Base-by-base conservation (phyloP, 1,139 yeast species). In the Taphrina flavorubra region DNA sequence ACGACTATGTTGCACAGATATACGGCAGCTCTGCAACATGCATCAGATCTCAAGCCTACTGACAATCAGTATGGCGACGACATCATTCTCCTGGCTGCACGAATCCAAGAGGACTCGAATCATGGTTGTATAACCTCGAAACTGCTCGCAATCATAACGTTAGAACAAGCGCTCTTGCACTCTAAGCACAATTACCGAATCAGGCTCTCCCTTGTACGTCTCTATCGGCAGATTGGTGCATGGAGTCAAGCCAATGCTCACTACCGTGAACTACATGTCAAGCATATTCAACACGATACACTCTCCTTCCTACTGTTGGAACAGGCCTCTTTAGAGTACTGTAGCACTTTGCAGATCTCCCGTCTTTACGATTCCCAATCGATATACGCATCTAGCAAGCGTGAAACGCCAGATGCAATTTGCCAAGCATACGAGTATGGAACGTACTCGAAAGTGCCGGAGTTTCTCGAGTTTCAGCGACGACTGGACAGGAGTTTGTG, bases 221-320 rank as follows among this genome's bases (percentile, higher is more conserved):
- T 91, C 3, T 89, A 90, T 76, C 80, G 85, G 16, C 78, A 83
- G 49, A 75, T 91, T 11, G 91, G 92, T 59, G 81, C 86, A 11
- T 81, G 81, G 47, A 77, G 83, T 1, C 77, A 80, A 60, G 87
- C 94, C 2, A 74, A 79, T 16, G 79, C 79, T 11, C 85, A 86
- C 68, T 87, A 83, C 75, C 79, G 84, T 7, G 74, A 80, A 0
- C 79, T 94, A 66, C 85, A 86, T 59, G 84, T 92, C 71, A 90
- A 89, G 74, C 88, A 88, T 80, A 79, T 92, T 13, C 99, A 94
- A 77, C 82, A 84, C 71, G 98, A 94, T 75, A 86, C 94, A 0
- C 78, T 92, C 68, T 83, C 87, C 16, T 87, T 88, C 72, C 81
- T 83, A 70, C 75, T 89, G 14, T 76, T 81, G 7, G 81, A 86